These are phyloP conservation scores for Leccinum incarnatum DNA, from an alignment of 768 basidiomycete genomes.

Conservation along the genomic window DNA sequence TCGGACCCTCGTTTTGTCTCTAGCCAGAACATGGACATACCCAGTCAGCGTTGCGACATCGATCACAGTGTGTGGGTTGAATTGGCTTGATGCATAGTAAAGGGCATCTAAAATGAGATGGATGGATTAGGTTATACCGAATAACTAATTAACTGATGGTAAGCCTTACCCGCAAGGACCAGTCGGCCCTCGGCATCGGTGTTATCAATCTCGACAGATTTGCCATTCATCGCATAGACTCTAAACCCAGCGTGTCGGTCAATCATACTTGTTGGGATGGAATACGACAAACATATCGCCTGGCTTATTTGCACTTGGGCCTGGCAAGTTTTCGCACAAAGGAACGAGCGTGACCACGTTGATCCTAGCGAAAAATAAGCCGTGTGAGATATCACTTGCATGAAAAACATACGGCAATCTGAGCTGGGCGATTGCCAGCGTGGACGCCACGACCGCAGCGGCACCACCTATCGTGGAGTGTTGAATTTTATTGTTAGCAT, in stretches of 20 bases:
- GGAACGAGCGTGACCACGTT: constrained; percentile 74
- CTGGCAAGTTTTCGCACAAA: constrained; percentile 85
- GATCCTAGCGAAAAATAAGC: constrained; percentile 42
- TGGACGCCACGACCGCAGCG: constrained; percentile 69
- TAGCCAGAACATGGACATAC: constrained; percentile 34
- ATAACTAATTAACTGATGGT: background rate
- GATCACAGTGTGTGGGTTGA: constrained; percentile 77
- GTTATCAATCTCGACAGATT: constrained; percentile 83
- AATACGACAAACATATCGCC: constrained; percentile 67
- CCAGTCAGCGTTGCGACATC: constrained; percentile 88
- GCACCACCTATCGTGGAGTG: constrained; percentile 55
- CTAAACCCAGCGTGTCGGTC: constrained; percentile 33
- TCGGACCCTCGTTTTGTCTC: background rate
- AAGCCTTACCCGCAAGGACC: constrained; percentile 59
- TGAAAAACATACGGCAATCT: constrained; percentile 63
- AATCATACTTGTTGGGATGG: background rate
- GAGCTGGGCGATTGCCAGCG: constrained; percentile 78
- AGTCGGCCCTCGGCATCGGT: constrained; percentile 84
- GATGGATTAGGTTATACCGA: background rate
- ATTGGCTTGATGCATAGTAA: constrained; percentile 75
- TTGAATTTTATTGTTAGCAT: background rate
- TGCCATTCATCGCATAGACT: constrained; percentile 85
- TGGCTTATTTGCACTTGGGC: constrained; percentile 63
- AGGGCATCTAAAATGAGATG: constrained; percentile 57
- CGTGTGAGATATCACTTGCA: background rate